Percentiles rank a stretch among this genome's conserved stretches.
Evolutionary conservation across 1,284 basidiomycete genomes (phyloP).

Genomic region (Stereum hirsutum): DNA sequence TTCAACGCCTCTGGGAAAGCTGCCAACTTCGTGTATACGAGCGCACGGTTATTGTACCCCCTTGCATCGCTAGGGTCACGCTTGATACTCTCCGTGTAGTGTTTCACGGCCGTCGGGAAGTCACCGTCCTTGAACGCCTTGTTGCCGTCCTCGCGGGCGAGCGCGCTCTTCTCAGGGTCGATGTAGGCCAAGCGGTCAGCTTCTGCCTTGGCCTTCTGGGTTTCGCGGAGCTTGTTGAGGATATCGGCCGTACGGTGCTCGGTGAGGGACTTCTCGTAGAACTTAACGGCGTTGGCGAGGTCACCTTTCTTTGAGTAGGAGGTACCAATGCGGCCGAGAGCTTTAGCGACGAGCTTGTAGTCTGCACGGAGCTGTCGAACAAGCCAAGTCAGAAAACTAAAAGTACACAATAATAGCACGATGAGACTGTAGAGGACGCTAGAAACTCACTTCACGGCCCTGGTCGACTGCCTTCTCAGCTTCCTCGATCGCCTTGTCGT

Average conservation of each 20-base stretch:
- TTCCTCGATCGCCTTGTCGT: conserved; percentile 83
- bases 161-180: conserved; percentile 78
- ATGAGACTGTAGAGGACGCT: neutral
- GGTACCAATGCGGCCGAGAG: conserved; percentile 84
- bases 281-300: conserved; percentile 75
- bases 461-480: conserved; percentile 95
- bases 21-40: conserved; percentile 92
- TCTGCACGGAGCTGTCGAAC: conserved; percentile 63
- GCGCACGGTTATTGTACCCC: conserved; percentile 96
- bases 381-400: neutral
- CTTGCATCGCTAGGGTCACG: conserved; percentile 85
- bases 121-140: conserved; percentile 85
- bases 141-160: conserved; percentile 91
- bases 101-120: conserved; percentile 88
- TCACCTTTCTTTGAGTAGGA: conserved; percentile 84
- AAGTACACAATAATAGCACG: neutral
- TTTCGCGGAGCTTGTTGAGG: conserved; percentile 83
- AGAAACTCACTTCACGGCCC: conserved; percentile 57
- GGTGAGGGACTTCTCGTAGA: conserved; percentile 85
- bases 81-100: conserved; percentile 95
- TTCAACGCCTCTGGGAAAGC: conserved; percentile 96
- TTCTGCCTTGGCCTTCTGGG: conserved; percentile 77
- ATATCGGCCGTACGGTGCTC: conserved; percentile 96
- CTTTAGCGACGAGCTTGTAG: conserved; percentile 78
- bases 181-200: conserved; percentile 80